Percentiles rank a stretch among this genome's conserved stretches.
Evolutionary conservation across 2,329 filamentous ascomycete genomes (phyloP).

Genomic region (Clonostachys rosea): DNA sequence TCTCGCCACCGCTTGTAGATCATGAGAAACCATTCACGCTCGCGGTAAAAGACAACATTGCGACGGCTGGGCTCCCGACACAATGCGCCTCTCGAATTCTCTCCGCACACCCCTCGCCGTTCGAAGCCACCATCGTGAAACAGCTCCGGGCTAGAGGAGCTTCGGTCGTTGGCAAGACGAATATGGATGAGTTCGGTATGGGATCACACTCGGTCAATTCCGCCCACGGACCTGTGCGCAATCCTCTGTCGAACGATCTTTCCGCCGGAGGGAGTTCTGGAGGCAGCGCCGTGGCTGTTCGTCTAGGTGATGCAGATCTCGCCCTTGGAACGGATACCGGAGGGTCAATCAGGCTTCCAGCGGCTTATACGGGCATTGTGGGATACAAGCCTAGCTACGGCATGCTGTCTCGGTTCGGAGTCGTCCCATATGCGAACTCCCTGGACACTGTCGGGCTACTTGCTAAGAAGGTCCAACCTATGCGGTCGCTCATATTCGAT

Average conservation of each 20-base stretch:
- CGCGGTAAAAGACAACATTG: constrained; percentile 76
- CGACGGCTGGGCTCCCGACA: constrained; percentile 60
- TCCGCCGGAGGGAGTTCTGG: constrained; percentile 90
- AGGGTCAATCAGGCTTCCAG: constrained; percentile 81
- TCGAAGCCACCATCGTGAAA: constrained; percentile 74
- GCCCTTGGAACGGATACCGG: constrained; percentile 93
- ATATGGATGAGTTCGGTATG: constrained; percentile 97
- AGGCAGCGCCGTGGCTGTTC: constrained; percentile 84
- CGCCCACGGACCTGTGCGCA: constrained; percentile 59
- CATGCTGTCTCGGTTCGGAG: constrained; percentile 77
- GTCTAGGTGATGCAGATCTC: constrained; percentile 47
- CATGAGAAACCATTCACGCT: constrained; percentile 31
- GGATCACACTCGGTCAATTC: constrained; percentile 78
- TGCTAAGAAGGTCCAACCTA: constrained; percentile 44
- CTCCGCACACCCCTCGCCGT: constrained; percentile 66
- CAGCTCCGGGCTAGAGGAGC: constrained; percentile 61
- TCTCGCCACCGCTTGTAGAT: no score
- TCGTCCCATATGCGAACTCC: constrained; percentile 89
- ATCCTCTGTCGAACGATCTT: constrained; percentile 33
- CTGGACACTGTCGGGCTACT: constrained; percentile 85
- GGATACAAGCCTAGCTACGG: constrained; percentile 94
- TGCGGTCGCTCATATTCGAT: constrained; percentile 49
- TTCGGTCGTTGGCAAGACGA: constrained; percentile 72
- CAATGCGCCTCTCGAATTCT: constrained; percentile 82
- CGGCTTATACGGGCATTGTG: constrained; percentile 77